phyloP scores from a whole-genome alignment of 176 grass and related monocot genomes.

The Saccharum officinarum region DNA sequence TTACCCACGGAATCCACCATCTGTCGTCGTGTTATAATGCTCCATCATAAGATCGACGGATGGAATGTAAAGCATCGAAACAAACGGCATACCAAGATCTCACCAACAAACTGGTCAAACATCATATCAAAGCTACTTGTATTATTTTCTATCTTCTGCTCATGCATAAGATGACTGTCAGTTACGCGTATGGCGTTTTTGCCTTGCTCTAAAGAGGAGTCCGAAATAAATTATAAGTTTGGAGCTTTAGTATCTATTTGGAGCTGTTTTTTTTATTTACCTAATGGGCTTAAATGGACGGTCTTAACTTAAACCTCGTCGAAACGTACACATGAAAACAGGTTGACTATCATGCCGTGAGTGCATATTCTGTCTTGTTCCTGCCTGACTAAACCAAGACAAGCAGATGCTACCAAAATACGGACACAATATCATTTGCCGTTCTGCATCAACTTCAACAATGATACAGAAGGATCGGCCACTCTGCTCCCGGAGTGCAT shows the following conservation, averaged over 20 bases:
- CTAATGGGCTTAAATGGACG: background rate
- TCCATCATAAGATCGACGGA: background rate
- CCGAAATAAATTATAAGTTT: background rate
- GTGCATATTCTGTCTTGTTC: background rate
- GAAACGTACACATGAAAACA: background rate
- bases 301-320: too few species aligned
- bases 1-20: background rate
- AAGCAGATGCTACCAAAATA: background rate
- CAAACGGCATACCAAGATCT: conserved; percentile 12
- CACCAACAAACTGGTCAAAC: conserved; percentile 23
- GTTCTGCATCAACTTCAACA: background rate
- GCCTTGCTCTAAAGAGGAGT: background rate
- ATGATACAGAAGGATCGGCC: background rate
- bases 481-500: background rate
- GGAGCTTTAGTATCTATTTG: background rate
- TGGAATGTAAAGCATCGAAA: conserved; percentile 28
- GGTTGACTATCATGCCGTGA: background rate
- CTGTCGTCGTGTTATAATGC: background rate
- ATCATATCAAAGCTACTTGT: conserved; percentile 12
- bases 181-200: background rate
- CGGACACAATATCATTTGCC: background rate
- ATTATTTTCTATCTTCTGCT: conserved; percentile 13
- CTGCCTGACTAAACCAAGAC: background rate
- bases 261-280: background rate
- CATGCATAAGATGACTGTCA: background rate